A percentile compares a stretch with the other conserved stretches of the same genome.
phyloP scores from a whole-genome alignment of 2,329 filamentous ascomycete species.

The Emydomyces testavorans region DNA sequence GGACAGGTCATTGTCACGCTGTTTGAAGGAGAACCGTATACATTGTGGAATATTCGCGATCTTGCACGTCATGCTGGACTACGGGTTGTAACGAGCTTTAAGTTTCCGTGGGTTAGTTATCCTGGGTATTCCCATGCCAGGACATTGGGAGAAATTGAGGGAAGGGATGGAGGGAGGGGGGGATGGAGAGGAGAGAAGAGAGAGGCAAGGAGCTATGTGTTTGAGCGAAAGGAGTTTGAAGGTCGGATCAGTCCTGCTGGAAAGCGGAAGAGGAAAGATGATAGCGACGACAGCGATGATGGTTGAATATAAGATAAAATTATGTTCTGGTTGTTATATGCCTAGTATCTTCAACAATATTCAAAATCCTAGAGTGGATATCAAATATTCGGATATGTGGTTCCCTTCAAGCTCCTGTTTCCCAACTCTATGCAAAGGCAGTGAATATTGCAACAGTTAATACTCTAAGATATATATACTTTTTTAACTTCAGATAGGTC shows the following conservation, averaged over 20 bases:
- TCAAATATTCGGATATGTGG: not conserved
- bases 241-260: conserved; percentile 10
- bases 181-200: conserved; percentile 40
- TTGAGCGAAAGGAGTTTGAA: conserved; percentile 33
- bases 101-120: conserved; percentile 39
- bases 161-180: conserved; percentile 28
- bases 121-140: conserved; percentile 39
- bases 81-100: conserved; percentile 38
- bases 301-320: conserved; percentile 19
- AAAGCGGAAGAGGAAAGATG: conserved; percentile 25
- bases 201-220: conserved; percentile 37
- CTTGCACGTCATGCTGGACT: conserved; percentile 59
- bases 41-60: conserved; percentile 87
- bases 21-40: conserved; percentile 91
- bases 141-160: conserved; percentile 37
- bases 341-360: not conserved
- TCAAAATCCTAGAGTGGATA: not conserved
- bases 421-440: conserved; percentile 1
- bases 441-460: not conserved
- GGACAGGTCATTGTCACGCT: conserved; percentile 65
- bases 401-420: not conserved
- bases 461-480: conserved; percentile 71
- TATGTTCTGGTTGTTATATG: not conserved
- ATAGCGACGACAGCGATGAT: conserved; percentile 25
- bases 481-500: conserved; percentile 57